phyloP scores from a whole-genome alignment of 495 filamentous ascomycete species.

The Neurospora sublineolata region DNA sequence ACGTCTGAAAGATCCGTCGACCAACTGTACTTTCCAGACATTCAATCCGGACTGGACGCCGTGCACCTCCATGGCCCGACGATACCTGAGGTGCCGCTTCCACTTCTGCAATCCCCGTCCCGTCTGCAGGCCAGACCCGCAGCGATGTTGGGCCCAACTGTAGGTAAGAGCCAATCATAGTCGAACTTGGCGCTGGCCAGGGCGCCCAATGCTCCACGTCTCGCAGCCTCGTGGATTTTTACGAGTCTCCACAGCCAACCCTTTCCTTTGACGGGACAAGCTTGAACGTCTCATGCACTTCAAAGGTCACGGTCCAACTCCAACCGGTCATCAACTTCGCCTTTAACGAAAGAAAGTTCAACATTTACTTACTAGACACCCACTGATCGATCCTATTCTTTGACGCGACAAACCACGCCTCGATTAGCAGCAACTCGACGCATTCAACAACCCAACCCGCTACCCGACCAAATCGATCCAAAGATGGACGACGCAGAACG shows the following conservation, averaged over 20 bases:
- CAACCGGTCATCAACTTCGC: not conserved
- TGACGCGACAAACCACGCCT: not conserved
- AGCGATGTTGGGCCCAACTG: not conserved
- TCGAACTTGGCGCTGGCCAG: not conserved
- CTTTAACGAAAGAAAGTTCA: not conserved
- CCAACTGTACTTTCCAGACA: not conserved
- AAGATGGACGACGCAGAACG: conserved; percentile 71
- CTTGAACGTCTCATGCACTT: not conserved
- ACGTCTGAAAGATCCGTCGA: not conserved
- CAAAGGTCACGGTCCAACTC: not conserved
- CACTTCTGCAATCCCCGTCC: not conserved
- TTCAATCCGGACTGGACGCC: not conserved
- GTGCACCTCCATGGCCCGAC: not conserved
- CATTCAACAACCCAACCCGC: not conserved
- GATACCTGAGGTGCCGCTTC: not conserved
- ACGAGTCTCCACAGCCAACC: not conserved
- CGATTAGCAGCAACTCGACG: not conserved
- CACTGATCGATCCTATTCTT: not conserved
- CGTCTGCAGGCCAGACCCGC: not conserved
- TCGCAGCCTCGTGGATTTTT: not conserved
- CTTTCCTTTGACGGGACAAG: not conserved
- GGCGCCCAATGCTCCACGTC: not conserved
- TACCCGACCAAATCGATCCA: not conserved
- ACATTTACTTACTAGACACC: not conserved
- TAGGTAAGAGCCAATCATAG: not conserved